Percentiles rank a stretch among this genome's conserved stretches.
Evolutionary conservation across 352 stramenopile genomes (phyloP).

Genomic region (Phytophthora capsici): DNA sequence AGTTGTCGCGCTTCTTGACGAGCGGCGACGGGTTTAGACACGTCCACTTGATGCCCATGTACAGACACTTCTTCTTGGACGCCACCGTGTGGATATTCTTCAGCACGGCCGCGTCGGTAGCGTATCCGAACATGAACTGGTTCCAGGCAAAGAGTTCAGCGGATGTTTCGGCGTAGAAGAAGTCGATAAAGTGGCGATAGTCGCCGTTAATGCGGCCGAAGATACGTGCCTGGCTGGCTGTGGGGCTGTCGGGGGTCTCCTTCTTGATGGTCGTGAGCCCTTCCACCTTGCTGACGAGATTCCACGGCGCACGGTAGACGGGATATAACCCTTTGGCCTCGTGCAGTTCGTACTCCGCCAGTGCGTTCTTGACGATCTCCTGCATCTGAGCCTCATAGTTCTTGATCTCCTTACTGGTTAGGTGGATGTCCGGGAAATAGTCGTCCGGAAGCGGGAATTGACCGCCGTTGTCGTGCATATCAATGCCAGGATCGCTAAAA

Average conservation of each 20-base stretch:
- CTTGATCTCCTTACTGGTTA: conserved; percentile 34
- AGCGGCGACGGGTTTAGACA: conserved; percentile 65
- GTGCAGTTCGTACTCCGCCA: conserved; percentile 50
- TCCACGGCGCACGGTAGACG: conserved; percentile 45
- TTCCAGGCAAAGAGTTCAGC: conserved; percentile 77
- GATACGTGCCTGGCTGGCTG: conserved; percentile 48
- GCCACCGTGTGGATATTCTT: conserved; percentile 69
- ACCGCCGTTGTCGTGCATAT: conserved; percentile 34
- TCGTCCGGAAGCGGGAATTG: conserved; percentile 50
- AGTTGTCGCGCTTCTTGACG: conserved; percentile 75
- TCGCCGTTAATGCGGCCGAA: conserved; percentile 69
- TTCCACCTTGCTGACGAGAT: conserved; percentile 37
- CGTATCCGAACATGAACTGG: conserved; percentile 74
- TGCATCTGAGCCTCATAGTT: conserved; percentile 48
- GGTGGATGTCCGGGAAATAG: conserved; percentile 47
- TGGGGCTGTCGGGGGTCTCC: conserved; percentile 27
- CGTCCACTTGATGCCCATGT: conserved; percentile 88
- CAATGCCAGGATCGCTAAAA: conserved; percentile 10
- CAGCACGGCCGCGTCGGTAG: conserved; percentile 70
- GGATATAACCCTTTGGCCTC: conserved; percentile 40
- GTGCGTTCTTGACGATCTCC: conserved; percentile 44
- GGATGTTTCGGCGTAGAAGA: conserved; percentile 72
- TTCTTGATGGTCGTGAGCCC: conserved; percentile 51
- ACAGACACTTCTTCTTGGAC: conserved; percentile 50
- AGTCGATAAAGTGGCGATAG: conserved; percentile 74